Evolutionary conservation across 192 early-diverging fungal species (phyloP).

Genomic region (Backusella mclennaniae): DNA sequence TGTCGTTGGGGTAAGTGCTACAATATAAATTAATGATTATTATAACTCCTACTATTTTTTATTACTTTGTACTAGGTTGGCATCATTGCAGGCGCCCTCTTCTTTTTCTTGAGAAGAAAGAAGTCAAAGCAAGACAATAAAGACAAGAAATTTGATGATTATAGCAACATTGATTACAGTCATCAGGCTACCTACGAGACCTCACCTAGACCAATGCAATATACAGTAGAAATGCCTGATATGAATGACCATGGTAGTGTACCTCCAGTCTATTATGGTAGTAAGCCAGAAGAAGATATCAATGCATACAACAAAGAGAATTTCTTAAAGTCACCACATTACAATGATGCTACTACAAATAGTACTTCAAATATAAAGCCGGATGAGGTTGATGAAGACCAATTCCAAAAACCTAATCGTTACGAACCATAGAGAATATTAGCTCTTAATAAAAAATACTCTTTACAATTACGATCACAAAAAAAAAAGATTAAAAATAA

Average conservation of each 20-base stretch:
- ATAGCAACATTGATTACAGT: neutral
- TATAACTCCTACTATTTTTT: neutral
- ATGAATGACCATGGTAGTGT: neutral
- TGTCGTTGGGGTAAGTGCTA: neutral
- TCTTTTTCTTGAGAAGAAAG: neutral
- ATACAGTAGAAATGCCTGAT: neutral
- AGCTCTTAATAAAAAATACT: neutral
- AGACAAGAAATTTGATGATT: neutral
- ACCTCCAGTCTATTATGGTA: neutral
- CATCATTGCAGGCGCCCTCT: neutral
- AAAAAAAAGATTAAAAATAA: neutral
- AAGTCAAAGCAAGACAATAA: neutral
- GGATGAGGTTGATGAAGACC: neutral
- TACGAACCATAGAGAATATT: neutral
- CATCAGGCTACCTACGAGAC: neutral
- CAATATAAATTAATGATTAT: neutral
- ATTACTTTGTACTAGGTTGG: neutral
- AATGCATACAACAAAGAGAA: neutral
- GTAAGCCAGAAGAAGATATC: neutral
- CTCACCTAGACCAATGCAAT: neutral
- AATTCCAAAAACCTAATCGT: neutral
- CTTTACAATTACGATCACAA: neutral
- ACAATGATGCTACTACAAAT: neutral
- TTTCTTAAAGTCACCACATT: neutral
- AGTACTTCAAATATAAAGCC: neutral